These are phyloP conservation scores for Cicer pinnatifidum DNA, from an alignment of 306 rosid genomes.

Conservation along the genomic window DNA sequence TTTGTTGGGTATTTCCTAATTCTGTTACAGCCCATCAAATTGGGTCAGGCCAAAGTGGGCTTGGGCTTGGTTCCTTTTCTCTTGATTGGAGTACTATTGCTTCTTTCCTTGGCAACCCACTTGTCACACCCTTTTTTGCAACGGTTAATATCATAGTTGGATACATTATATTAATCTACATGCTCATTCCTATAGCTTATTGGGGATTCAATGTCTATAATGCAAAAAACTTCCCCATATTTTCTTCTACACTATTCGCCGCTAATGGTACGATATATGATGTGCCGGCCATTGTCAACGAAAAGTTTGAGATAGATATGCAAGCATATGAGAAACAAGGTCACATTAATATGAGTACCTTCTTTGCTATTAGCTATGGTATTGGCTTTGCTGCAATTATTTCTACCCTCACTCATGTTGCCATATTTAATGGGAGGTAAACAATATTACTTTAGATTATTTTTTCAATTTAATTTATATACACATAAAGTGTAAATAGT, in stretches of 20 bases:
- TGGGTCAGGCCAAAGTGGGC: slow-evolving; percentile 67
- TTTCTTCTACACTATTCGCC: slow-evolving; percentile 51
- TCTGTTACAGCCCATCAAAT: slow-evolving; percentile 66
- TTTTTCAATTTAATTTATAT: too few relatives aligned
- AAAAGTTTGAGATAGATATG: slow-evolving; percentile 63
- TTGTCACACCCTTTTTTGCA: slow-evolving; percentile 66
- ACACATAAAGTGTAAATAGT: too few relatives aligned
- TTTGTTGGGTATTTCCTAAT: slow-evolving; percentile 59
- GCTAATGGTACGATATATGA: slow-evolving; percentile 53
- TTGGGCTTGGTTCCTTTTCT: slow-evolving; percentile 64
- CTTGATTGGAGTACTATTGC: slow-evolving; percentile 69
- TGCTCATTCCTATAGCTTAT: slow-evolving; percentile 56
- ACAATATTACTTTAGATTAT: too few relatives aligned
- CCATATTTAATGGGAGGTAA: slow-evolving; percentile 64
- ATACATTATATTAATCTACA: slow-evolving; percentile 50
- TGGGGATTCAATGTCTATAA: slow-evolving; percentile 62
- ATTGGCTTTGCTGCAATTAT: slow-evolving; percentile 68
- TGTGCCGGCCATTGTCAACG: slow-evolving; percentile 57
- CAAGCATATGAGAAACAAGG: slow-evolving; percentile 54
- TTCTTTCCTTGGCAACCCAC: slow-evolving; percentile 60
- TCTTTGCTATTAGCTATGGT: slow-evolving; percentile 62
- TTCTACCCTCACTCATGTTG: slow-evolving; percentile 69
- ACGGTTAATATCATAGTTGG: slow-evolving; percentile 58
- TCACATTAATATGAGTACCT: slow-evolving; percentile 53
- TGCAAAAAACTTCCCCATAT: slow-evolving; percentile 68